Evolutionary conservation across 768 basidiomycete genomes (phyloP), one percentile per base, ranked within the genome.

Genomic region (Phaeotremella skinneri): DNA sequence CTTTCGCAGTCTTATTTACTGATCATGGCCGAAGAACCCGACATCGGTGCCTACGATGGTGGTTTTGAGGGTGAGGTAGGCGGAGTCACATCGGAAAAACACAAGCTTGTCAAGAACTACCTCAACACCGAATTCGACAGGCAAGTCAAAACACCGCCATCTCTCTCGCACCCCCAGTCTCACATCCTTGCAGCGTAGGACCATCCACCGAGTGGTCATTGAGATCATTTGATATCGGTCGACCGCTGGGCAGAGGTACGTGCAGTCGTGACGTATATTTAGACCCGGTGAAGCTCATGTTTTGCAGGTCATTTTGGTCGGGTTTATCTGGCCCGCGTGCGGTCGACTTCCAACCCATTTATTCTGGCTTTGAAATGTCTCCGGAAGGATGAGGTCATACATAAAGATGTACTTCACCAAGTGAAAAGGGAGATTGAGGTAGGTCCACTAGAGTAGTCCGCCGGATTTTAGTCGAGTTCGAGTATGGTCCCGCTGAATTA

Each of bases 241-340:
- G 64, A 41, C 72, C 72, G 2, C 42, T 74, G 0, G 72, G 69
- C 26, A 71, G 69, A 59, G 72, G 72, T 73, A 41, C 39, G 62
- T 48, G 37, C 41, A 21, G 17, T 14, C 13, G 43, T 26, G 29
- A 49, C 20, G 39, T 7, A 14, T 31, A 47, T 34, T 39, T 20
- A 26, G 27, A 55, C 43, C 45, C 27, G 25, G 82, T 90, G 93
- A 70, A 91, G 91, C 14, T 85, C 90, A 17, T 89, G 89, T 4
- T 91, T 91, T n/a, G 92, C 93, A 78, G 96, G 96, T 41, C 97
- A 98, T 79, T 99, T 98, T 66, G 96, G 96, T 0, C 88, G 89
- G 5, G 96, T 99, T 26, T 98, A 99, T 81, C 93, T 98, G 86
- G 91, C 96, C 42, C 85, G 93, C 54, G 94, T 92, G 17, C 92